Base-by-base conservation (phyloP, 768 basidiomycete genomes). In the Tylopilus felleus region DNA sequence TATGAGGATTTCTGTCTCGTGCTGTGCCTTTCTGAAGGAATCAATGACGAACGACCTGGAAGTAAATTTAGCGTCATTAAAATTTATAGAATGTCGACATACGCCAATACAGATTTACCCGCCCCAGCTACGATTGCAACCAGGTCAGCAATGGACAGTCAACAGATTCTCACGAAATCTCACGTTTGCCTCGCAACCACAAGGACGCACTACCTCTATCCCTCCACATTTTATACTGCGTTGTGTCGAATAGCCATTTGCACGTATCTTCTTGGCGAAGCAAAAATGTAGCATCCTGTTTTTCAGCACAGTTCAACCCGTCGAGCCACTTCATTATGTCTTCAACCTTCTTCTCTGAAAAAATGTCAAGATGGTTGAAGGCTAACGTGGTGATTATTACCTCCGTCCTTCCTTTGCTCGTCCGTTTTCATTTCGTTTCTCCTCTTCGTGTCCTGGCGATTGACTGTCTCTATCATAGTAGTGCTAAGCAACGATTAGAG, bases 161-260 rank as follows among this genome's bases (percentile, higher is more conserved):
- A n/a, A 8, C 16, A 17, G 12, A 33, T 17, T 23, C 16, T 21
- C 7, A 2, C 4, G 4, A 6, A 1, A 9, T 19, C 38, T 31
- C n/a, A 51, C 53, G 21, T 55, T 55, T 55, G 22, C 48, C 53
- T 16, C 53, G 53, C 21, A 55, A 9, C 53, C 53, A 55, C 19
- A 55, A 44, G 8, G 13, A 55, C 9, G 10, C 10, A 23, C n/a
- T n/a, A n/a, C n/a, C n/a, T n/a, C n/a, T n/a, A n/a, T n/a, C n/a
- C n/a, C n/a, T n/a, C n/a, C n/a, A 55, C 14, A 2, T 8, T 29
- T 31, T 50, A 31, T 55, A 55, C n/a, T 50, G 35, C 2, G 21
- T 13, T 8, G 48, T 51, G 22, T 55, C 28, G n/a, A 51, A 31
- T 21, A 55, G 8, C 48, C 53, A 55, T n/a, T 25, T 39, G n/a